Conservation (phyloP, 352 stramenopile genomes). For the Globisporangium ultimum region DNA sequence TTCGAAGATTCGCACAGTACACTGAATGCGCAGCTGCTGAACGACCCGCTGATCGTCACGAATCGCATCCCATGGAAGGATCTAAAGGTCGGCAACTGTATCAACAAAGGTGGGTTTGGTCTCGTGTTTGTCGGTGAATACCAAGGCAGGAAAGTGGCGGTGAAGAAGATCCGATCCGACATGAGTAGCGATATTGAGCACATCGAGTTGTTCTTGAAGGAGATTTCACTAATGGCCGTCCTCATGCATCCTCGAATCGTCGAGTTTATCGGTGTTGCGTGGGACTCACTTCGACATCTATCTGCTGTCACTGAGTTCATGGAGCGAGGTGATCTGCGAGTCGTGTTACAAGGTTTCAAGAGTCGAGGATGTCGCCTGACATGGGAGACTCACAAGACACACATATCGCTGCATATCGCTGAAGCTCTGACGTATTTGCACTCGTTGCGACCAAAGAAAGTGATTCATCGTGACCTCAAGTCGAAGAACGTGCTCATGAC, state of each 20-base stretch:
- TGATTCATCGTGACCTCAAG: constrained; percentile 35
- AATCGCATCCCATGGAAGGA: constrained; percentile 63
- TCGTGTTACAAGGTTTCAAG: constrained; percentile 49
- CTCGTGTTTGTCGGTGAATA: constrained; percentile 65
- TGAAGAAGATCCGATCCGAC: constrained; percentile 64
- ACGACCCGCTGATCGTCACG: constrained; percentile 56
- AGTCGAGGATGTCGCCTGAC: constrained; percentile 33
- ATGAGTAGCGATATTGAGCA: constrained; percentile 44
- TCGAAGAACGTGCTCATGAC: constrained; percentile 30
- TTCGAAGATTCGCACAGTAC: constrained; percentile 11
- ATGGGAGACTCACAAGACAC: constrained; percentile 52
- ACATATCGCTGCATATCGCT: constrained; percentile 49
- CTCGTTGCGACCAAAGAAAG: constrained; percentile 45
- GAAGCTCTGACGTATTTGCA: constrained; percentile 67
- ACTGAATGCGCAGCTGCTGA: constrained; percentile 49
- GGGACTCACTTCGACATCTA: constrained; percentile 53
- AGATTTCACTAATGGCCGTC: constrained; percentile 61
- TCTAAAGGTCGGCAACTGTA: constrained; percentile 50
- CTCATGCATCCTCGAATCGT: constrained; percentile 59
- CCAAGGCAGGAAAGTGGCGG: constrained; percentile 51
- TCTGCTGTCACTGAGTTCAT: constrained; percentile 69
- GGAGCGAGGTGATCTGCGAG: constrained; percentile 62
- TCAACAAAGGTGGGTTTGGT: constrained; percentile 62
- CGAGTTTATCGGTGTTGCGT: constrained; percentile 67
- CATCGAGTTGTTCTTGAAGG: constrained; percentile 57